These are phyloP conservation scores for Talaromyces sp. DNA, from an alignment of 2,329 filamentous ascomycete genomes.

Conservation along the genomic window DNA sequence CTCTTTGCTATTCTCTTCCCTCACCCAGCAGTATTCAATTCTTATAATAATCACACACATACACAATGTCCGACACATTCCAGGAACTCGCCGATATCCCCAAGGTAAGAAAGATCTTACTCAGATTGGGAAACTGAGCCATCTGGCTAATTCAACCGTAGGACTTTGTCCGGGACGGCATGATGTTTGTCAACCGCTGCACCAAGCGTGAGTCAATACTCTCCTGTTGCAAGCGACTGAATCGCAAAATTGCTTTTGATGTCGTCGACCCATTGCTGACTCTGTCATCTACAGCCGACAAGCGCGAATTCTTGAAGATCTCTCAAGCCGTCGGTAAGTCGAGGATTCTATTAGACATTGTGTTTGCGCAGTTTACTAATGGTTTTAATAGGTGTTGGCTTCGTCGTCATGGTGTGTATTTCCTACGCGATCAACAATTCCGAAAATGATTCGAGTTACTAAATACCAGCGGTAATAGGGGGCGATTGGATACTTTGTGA, in stretches of 20 bases:
- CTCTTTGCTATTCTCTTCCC: neutral
- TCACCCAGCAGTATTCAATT: neutral
- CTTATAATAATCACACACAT: too few relatives aligned
- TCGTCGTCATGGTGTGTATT: conserved; percentile 47
- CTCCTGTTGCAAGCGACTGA: neutral
- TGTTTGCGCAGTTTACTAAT: neutral
- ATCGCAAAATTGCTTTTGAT: neutral
- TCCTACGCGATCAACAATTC: neutral
- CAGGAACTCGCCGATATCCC: conserved; percentile 57
- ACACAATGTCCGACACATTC: conserved; percentile 49
- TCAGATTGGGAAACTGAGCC: neutral
- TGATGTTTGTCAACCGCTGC: conserved; percentile 44
- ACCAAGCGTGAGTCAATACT: conserved; percentile 39
- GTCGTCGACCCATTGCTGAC: neutral
- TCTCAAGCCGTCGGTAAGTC: conserved; percentile 40
- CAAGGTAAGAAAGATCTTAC: conserved; percentile 12
- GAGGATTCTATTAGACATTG: too few relatives aligned
- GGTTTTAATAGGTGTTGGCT: conserved; percentile 35
- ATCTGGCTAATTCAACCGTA: conserved; percentile 12
- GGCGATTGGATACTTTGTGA: conserved; percentile 55
- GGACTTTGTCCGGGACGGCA: conserved; percentile 48
- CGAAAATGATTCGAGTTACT: neutral
- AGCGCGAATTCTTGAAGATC: conserved; percentile 56
- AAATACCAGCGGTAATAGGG: conserved; percentile 26
- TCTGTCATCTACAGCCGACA: conserved; percentile 42